These are phyloP conservation scores for Aquilaria sinensis DNA, from an alignment of 345 rosid genomes.

Conservation along the genomic window DNA sequence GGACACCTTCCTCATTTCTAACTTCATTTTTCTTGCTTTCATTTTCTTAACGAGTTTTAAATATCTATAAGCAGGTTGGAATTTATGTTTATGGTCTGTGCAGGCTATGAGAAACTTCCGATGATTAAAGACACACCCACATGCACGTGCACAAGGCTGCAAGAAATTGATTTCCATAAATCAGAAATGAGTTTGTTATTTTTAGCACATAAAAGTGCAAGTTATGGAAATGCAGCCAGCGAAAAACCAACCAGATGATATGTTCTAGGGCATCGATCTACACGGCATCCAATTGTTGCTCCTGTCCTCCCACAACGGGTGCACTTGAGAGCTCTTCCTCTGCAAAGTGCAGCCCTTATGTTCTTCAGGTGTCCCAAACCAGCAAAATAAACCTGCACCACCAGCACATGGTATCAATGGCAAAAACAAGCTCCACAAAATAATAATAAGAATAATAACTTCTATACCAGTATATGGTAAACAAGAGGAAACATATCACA, in stretches of 20 bases:
- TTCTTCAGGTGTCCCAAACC: slow-evolving; percentile 95
- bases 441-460: background rate
- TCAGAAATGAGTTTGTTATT: slow-evolving; percentile 13
- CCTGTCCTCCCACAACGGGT: slow-evolving; percentile 97
- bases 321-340: slow-evolving; percentile 95
- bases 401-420: background rate
- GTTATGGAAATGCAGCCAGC: background rate
- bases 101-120: slow-evolving; percentile 98
- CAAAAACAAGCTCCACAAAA: background rate
- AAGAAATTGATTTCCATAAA: slow-evolving; percentile 23
- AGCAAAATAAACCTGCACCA: slow-evolving; percentile 92
- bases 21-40: slow-evolving; percentile 74
- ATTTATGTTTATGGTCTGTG: slow-evolving; percentile 79
- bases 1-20: slow-evolving; percentile 66
- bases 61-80: slow-evolving; percentile 74
- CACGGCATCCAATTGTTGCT: slow-evolving; percentile 99
- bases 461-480: background rate
- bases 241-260: slow-evolving; percentile 82
- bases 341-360: slow-evolving; percentile 89
- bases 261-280: slow-evolving; percentile 95
- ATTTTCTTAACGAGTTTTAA: slow-evolving; percentile 56
- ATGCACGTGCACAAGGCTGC: slow-evolving; percentile 98
- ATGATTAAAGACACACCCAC: slow-evolving; percentile 93
- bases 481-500: background rate
- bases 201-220: slow-evolving; percentile 7